Evolutionary conservation across 129 eudicot species (phyloP).

Genomic region (Kitagawia praeruptora): DNA sequence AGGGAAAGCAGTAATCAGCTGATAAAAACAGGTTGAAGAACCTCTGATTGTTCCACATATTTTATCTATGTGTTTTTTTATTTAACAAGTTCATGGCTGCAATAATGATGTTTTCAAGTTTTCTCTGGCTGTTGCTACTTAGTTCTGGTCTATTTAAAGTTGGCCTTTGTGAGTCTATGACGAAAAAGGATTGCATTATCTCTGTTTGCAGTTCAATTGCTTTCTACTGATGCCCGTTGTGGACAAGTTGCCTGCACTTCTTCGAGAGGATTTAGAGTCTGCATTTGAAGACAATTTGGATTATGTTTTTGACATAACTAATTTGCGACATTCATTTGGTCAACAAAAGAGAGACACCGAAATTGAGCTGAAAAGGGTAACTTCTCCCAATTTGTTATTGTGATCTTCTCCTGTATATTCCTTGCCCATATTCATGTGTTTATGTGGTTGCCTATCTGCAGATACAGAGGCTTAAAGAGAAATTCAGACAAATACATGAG

Average conservation of each 20-base stretch:
- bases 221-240: constrained; percentile 96
- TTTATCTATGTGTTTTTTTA: neutral
- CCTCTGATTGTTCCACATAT: neutral
- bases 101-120: neutral
- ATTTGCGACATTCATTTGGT: constrained; percentile 61
- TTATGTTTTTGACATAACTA: constrained; percentile 73
- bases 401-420: neutral
- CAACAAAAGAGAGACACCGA: constrained; percentile 68
- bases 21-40: neutral
- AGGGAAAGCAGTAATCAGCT: neutral
- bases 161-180: neutral
- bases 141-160: neutral
- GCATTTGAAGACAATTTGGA: constrained; percentile 76
- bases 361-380: constrained; percentile 80
- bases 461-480: constrained; percentile 82
- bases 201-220: constrained; percentile 83
- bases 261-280: constrained; percentile 78
- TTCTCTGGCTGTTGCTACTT: neutral
- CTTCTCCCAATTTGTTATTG: neutral
- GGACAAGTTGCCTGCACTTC: constrained; percentile 88
- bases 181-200: neutral
- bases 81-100: neutral
- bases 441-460: constrained; percentile 26
- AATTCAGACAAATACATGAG: constrained; percentile 67
- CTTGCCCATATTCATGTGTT: neutral